Percentiles rank a stretch among this genome's conserved stretches.
Evolutionary conservation across 2,329 filamentous ascomycete genomes (phyloP).

Genomic region (Aquanectria penicillioides): DNA sequence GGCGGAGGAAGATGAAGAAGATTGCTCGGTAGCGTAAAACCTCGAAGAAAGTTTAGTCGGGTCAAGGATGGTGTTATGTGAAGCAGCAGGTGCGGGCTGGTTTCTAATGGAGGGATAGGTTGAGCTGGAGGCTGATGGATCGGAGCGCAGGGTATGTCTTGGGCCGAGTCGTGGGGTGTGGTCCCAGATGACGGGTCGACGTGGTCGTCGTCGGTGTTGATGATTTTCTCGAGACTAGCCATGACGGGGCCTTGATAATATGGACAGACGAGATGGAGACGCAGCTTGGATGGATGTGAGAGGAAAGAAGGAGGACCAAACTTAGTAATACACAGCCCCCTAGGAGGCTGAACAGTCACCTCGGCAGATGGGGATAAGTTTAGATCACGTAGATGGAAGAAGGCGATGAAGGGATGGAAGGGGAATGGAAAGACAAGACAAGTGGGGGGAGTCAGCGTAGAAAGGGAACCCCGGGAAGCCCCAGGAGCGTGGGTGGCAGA

Average conservation of each 20-base stretch:
- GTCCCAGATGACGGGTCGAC: conserved; percentile 55
- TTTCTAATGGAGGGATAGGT: conserved; percentile 54
- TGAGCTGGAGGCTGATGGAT: conserved; percentile 48
- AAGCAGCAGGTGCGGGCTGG: conserved; percentile 42
- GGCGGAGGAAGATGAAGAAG: conserved; percentile 38
- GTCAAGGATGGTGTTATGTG: conserved; percentile 49
- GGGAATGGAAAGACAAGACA: conserved; percentile 32
- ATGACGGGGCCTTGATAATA: conserved; percentile 56
- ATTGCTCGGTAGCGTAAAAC: conserved; percentile 36
- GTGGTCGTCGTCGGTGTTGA: conserved; percentile 64
- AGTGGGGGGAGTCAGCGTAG: conserved; percentile 40
- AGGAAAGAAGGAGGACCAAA: conserved; percentile 47
- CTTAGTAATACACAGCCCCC: conserved; percentile 61
- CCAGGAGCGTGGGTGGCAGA: conserved; percentile 12
- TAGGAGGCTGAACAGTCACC: conserved; percentile 45
- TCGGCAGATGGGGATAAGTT: conserved; percentile 41
- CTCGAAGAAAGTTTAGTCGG: conserved; percentile 43
- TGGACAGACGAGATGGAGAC: conserved; percentile 47
- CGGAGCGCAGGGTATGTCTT: conserved; percentile 42
- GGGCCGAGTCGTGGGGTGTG: conserved; percentile 55
- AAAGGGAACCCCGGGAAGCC: conserved; percentile 36
- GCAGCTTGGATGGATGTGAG: conserved; percentile 48
- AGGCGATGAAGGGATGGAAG: conserved; percentile 42
- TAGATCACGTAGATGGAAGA: conserved; percentile 46
- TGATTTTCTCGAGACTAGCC: conserved; percentile 66